Evolutionary conservation across 2,329 filamentous ascomycete genomes (phyloP), one percentile per base, ranked within the genome.

Genomic region (Mycocentrospora acerina): DNA sequence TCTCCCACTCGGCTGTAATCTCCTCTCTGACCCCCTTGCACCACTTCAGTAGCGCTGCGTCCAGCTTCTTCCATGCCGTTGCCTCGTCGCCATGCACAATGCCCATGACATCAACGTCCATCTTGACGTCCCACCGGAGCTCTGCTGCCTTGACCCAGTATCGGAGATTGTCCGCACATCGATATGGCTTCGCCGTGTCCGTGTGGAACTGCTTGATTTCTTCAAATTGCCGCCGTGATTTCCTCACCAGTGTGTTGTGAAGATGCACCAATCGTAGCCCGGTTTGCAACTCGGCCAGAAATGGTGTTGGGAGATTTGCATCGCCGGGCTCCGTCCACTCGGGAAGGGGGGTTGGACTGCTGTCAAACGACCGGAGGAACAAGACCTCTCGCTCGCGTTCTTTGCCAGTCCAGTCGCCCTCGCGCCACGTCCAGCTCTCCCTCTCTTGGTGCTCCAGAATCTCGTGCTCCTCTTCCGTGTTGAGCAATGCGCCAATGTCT

Each of bases 91-190:
- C 85, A 60, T 90, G 86, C 15, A 95, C 90, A 7, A 96, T 79
- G 18, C 85, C 89, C 68, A 94, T 84, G 15, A 91, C 88, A 59
- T 96, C 89, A 37, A 95, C 77, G 48, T 85, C 81, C 35, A 97
- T 75, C 53, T 86, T 79, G 26, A 90, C 80, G 69, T 97, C 93
- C 84, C 91, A 98, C 38, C 93, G 82, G 42, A 97, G 76, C 71
- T 98, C 90, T 7, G 90, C 90, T 1, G 91, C 93, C 72, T 98
- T 98, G 69, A 87, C 80, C 91, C 93, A 98, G 74, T 86, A 98
- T 27, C 90, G 82, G 46, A 98, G 76, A 65, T 98, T 98, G 55
- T 98, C 93, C 3, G 90, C 89, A 47, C 85, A 85, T 32, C 93
- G 85, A 66, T 98, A 98, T 0, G 93, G 93, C 70, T 97, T 97